Evolutionary conservation across 169 alveolate species (phyloP), one percentile per base, ranked within the genome.

Genomic region (Perkinsus olseni): DNA sequence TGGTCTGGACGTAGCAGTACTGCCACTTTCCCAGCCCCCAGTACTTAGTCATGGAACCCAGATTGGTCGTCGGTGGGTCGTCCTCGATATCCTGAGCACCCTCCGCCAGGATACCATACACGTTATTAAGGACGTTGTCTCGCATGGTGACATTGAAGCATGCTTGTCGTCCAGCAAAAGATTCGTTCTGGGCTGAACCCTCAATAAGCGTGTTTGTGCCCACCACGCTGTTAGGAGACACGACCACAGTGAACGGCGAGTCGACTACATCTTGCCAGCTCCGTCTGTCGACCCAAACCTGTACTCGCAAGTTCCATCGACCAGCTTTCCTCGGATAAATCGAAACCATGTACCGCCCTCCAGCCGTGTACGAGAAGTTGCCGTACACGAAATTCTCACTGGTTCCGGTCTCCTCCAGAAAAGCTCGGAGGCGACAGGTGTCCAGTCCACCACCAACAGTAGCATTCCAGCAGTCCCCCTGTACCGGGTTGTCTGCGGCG

Each of bases 111-210:
- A 39, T 34, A 6, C 74, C 62, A 13, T 48, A 51, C 38, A 39
- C 62, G 93, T 91, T 91, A 37, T 91, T 91, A 4, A 62, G 17
- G 8, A 62, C 13, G 24, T 11, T 91, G 39, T 91, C 93, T 38
- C 93, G 93, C 74, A 91, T 31, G 36, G 93, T 91, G 37, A 91
- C 93, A 51, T 91, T 91, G 39, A 91, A 91, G 38, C 93, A 51
- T 1, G 82, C 93, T 45, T 31, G 34, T 24, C 39, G 38, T 11
- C 93, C 93, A 24, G 93, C 93, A 28, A 34, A 51, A 24, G 82
- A 48, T 28, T 62, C 93, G 38, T 0, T n/a, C 74, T 39, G 74
- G 8, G 82, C 93, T 36, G 34, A 48, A 38, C 93, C 93, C n/a
- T 91, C 93, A 0, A 91, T 48, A 0, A 91, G 74, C 74, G 93